Base-by-base conservation (phyloP, 2,329 filamentous ascomycete genomes). In the Neurospora sp. region DNA sequence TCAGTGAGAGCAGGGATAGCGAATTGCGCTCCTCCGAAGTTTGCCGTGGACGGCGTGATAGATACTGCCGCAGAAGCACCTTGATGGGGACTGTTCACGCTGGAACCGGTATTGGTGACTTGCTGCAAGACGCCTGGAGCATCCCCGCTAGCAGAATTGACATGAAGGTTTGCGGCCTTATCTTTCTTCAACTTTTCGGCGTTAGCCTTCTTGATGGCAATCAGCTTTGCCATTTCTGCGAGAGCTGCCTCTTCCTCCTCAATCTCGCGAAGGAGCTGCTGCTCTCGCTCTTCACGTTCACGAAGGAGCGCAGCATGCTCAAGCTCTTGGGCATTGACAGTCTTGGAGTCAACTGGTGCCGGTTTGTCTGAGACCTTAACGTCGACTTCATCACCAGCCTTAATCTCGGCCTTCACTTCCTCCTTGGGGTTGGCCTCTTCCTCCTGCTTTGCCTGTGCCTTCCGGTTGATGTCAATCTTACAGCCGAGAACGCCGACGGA, bases 401-500 rank as follows among this genome's bases (percentile, higher is more conserved):
- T 43, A 17, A 43, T n/a, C 17, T n/a, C 7, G 15, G 17, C 15
- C 15, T 42, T n/a, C 6, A 15, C 15, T 42, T 42, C 5, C 15
- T n/a, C 15, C 15, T 42, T 42, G 5, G 40, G 40, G 15, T n/a
- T n/a, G 8, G 15, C 13, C 13, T 6, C 39, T 40, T 40, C 39
- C 39, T 40, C 17, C 13, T 1, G 15, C 39, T 17, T 17, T 42
- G 39, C 39, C 13, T 42, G 39, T 42, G 13, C 13, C 39, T 40
- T 40, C 39, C 85, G 85, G 81, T 88, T 84, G 73, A 82, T 86
- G 79, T 88, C 77, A 77, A 88, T 82, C 79, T 86, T 85, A 82
- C 86, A 88, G 68, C 86, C 86, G 9, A 86, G 78, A 6, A 87
- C 86, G 52, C 86, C 86, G 71, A 87, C 77, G 7, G 84, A 86